phyloP scores from a whole-genome alignment of 192 early-diverging fungal species.

The Allomyces macrogynus region DNA sequence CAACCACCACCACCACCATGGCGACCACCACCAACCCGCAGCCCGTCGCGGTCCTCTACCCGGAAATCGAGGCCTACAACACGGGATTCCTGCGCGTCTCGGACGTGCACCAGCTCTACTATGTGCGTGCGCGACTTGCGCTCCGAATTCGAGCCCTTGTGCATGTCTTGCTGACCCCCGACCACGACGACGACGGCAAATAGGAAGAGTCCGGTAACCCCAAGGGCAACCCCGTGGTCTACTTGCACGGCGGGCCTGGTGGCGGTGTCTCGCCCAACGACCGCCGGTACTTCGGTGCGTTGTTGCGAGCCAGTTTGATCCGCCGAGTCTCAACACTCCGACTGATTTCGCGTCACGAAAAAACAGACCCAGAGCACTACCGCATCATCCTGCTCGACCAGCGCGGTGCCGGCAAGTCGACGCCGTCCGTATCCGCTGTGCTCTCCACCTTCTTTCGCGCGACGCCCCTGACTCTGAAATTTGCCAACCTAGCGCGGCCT shows the following conservation, averaged over 20 bases:
- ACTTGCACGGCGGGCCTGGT: slow-evolving; percentile 34
- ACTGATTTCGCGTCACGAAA: slow-evolving; percentile 22
- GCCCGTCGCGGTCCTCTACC: slow-evolving; percentile 12
- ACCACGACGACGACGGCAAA: too few species aligned
- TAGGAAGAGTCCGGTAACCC: slow-evolving; percentile 37
- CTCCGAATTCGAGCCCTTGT: too few species aligned
- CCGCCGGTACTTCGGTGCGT: slow-evolving; percentile 15
- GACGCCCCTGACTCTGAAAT: background rate
- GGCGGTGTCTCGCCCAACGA: slow-evolving; percentile 32
- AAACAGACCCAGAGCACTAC: slow-evolving; percentile 28
- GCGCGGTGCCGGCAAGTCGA: slow-evolving; percentile 42
- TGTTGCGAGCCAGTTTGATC: background rate
- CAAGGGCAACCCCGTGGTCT: slow-evolving; percentile 25
- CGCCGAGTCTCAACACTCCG: background rate
- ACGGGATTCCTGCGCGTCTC: slow-evolving; percentile 31
- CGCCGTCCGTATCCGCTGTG: slow-evolving; percentile 17
- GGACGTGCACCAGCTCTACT: slow-evolving; percentile 34
- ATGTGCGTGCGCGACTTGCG: slow-evolving; percentile 5
- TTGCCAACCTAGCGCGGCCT: slow-evolving; percentile 15
- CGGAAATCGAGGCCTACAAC: slow-evolving; percentile 27
- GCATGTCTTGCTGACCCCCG: too few species aligned
- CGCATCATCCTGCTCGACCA: slow-evolving; percentile 47
- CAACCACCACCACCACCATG: too few species aligned
- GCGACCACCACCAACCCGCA: background rate
- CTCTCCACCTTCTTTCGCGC: background rate